phyloP scores from a whole-genome alignment of 208 protist species.

The Wallacemonas rigidus region DNA sequence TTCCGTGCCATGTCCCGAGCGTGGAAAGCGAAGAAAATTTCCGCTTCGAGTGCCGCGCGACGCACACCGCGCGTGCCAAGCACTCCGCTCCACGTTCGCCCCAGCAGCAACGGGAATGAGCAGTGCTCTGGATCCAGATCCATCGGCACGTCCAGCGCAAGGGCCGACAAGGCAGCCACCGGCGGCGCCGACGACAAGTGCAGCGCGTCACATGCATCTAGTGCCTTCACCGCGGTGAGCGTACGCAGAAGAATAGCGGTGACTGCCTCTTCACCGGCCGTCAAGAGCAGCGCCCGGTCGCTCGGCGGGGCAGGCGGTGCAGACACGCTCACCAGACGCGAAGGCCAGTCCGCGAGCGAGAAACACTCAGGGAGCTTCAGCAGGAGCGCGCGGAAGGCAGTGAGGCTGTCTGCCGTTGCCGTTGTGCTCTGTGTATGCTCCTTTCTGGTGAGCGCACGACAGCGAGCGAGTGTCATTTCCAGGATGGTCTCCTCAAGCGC shows the following conservation, averaged over 20 bases:
- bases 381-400: slow-evolving; percentile 3
- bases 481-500: slow-evolving; percentile 37
- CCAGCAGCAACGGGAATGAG: slow-evolving; percentile 32
- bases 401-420: neutral
- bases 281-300: neutral
- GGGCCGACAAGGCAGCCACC: neutral
- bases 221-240: slow-evolving; percentile 5
- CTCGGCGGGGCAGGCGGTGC: neutral
- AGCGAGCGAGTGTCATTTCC: slow-evolving; percentile 32
- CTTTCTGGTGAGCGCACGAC: neutral
- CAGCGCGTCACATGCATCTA: slow-evolving; percentile 16
- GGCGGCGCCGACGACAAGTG: slow-evolving; percentile 8
- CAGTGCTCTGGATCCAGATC: slow-evolving; percentile 30
- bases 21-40: slow-evolving; percentile 37
- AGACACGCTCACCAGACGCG: slow-evolving; percentile 2
- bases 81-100: slow-evolving; percentile 42
- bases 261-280: slow-evolving; percentile 11
- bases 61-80: slow-evolving; percentile 52
- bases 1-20: neutral
- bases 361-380: slow-evolving; percentile 1
- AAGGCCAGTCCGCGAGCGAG: slow-evolving; percentile 19
- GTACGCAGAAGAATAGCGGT: slow-evolving; percentile 22
- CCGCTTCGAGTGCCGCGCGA: slow-evolving; percentile 59
- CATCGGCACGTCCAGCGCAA: slow-evolving; percentile 7
- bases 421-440: neutral